Base-by-base conservation (phyloP, 805 yeast genomes). In the Limtongia smithiae region DNA sequence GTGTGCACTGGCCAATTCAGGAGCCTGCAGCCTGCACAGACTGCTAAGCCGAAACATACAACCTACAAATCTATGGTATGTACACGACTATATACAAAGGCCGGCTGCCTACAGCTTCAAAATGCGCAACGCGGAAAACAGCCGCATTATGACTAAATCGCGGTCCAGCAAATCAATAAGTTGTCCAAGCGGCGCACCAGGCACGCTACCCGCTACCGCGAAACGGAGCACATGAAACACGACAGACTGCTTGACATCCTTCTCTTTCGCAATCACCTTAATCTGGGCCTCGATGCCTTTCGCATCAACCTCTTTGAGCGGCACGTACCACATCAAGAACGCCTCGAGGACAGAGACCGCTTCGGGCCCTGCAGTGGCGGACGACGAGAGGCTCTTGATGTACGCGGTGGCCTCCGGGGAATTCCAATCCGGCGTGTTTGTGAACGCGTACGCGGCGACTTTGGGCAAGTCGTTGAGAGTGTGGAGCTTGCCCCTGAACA, bases 171-270 rank as follows among this genome's bases (percentile, higher is more conserved):
- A 20, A 11, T 35, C 28, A 33, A 55, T 34, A 12, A 54, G 28
- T 24, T 42, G 42, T 2, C 54, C 34, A 11, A 55, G 33, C 20
- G 58, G 56, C 8, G 60, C 56, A 8, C 60, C 57, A 12, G 60
- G 51, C 6, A 48, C 34, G 18, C 43, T 20, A 2, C 54, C 60
- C 5, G 56, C 28, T 11, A 48, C 22, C 14, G 59, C 55, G 31
- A 55, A 55, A 17, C 60, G 44, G 18, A 55, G 44, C 7, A 49
- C 44, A 21, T 50, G 53, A 31, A 37, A 55, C 21, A 54, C 46
- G 1, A 37, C 37, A 12, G 54, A 37, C 14, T 34, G 14, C 28
- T 38, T 43, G 38, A 30, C 24, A 3, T 22, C 31, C 27, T 15
- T 32, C 8, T 17, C 32, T 24, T 44, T 12, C 14, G 35, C 28